Percentiles rank a stretch among this genome's conserved stretches.
These are phyloP conservation scores for Heliocybe sulcata DNA, from an alignment of 1,284 basidiomycete species.

Conservation along the genomic window DNA sequence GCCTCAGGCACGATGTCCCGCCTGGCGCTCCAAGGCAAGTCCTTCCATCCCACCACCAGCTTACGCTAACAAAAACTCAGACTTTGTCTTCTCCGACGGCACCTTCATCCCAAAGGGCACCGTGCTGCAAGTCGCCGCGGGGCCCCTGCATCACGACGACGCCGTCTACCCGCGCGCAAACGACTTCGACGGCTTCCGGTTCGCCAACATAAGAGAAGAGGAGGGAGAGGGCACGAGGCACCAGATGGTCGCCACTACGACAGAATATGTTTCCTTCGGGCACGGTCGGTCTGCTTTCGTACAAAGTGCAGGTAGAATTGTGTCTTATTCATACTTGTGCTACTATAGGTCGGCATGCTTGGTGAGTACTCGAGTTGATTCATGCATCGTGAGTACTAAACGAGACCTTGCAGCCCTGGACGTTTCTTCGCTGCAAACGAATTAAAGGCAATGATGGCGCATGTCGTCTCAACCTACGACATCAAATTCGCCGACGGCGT, in stretches of 20 bases:
- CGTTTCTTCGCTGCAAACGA: slow-evolving; percentile 39
- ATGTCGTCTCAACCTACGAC: slow-evolving; percentile 37
- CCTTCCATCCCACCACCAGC: background rate
- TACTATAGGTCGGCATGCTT: background rate
- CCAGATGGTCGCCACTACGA: slow-evolving; percentile 26
- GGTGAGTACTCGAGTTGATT: background rate
- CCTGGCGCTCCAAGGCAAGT: background rate
- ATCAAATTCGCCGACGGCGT: slow-evolving; percentile 26
- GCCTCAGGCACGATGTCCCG: background rate
- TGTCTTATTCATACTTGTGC: background rate
- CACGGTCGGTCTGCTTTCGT: slow-evolving; percentile 37
- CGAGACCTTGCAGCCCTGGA: slow-evolving; percentile 26
- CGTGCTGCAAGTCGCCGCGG: background rate
- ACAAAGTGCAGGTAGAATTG: slow-evolving; percentile 8
- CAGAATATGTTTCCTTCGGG: slow-evolving; percentile 32
- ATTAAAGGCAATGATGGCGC: slow-evolving; percentile 37
- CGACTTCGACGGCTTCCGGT: slow-evolving; percentile 21
- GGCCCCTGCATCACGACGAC: background rate
- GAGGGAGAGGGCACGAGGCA: slow-evolving; percentile 17
- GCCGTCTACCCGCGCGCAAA: background rate
- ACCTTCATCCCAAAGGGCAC: background rate
- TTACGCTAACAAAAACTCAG: background rate
- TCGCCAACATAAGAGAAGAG: slow-evolving; percentile 29
- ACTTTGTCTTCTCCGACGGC: background rate
- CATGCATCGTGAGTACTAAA: background rate